Evolutionary conservation across 2,329 filamentous ascomycete species (phyloP).

Genomic region (Penicillium sclerotiorum): DNA sequence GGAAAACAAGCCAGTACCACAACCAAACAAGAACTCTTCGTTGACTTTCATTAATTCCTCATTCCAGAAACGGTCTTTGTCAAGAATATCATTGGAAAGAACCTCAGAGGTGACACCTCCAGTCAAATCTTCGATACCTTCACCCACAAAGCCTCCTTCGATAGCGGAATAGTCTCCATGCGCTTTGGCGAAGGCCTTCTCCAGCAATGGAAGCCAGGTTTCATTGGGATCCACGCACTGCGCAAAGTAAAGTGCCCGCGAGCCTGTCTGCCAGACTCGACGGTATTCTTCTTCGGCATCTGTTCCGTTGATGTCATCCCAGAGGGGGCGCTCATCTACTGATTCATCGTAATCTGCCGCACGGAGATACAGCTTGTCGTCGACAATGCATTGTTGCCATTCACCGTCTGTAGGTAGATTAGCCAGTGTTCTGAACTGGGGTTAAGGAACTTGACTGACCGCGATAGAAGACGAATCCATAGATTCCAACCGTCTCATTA

Average conservation of each 20-base stretch:
- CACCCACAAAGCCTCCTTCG: constrained; percentile 71
- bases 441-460: constrained; percentile 40
- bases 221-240: constrained; percentile 76
- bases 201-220: constrained; percentile 78
- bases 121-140: constrained; percentile 62
- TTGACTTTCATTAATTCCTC: constrained; percentile 81
- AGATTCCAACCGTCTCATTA: constrained; percentile 74
- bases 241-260: constrained; percentile 76
- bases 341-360: constrained; percentile 81
- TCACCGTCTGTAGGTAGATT: constrained; percentile 64
- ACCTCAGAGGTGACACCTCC: constrained; percentile 54
- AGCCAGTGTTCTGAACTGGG: not conserved
- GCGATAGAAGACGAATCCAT: constrained; percentile 82
- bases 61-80: constrained; percentile 81
- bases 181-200: constrained; percentile 83
- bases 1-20: constrained; percentile 50
- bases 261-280: constrained; percentile 72
- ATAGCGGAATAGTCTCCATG: constrained; percentile 79
- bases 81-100: constrained; percentile 49
- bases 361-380: constrained; percentile 85
- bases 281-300: constrained; percentile 73
- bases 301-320: constrained; percentile 74
- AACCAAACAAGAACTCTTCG: constrained; percentile 65
- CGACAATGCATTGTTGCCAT: constrained; percentile 89
- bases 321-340: constrained; percentile 71